Base-by-base conservation (phyloP, 1,284 basidiomycete genomes). In the Tylopilus sp. region DNA sequence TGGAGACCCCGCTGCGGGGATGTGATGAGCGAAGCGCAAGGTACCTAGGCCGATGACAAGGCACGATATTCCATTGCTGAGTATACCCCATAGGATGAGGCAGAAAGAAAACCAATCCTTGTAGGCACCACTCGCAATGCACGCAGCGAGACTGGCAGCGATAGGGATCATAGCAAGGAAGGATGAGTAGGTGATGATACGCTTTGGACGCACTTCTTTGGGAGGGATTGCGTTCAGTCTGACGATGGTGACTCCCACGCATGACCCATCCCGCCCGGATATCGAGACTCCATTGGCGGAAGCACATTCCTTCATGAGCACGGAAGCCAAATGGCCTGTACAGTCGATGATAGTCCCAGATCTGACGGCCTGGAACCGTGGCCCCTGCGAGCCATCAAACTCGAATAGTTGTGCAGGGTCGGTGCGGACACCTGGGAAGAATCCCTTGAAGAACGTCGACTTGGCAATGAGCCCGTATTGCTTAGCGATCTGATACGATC, bases 71-170 rank as follows among this genome's bases (percentile, higher is more conserved):
- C 65, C 65, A 35, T 54, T 60, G 36, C 58, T 54, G 16, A 66
- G 12, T 10, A 66, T 64, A 25, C 64, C 64, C 37, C 58, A 53
- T 3, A 67, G 45, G n/a, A 68, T 66, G 54, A 66, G 52, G 9
- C 44, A 46, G 40, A 57, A 64, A 9, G 54, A 45, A 41, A 48
- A 58, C 64, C 64, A 66, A 38, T 66, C 64, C 2, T 18, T n/a
- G n/a, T n/a, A n/a, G n/a, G n/a, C n/a, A n/a, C 52, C 63, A 15
- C 65, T 55, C 1, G 49, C 46, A 15, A 26, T 13, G n/a, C 37
- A 39, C 3, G 37, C 12, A 4, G 23, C 8, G 13, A 16, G 6
- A 26, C 37, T 39, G 37, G 6, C 9, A n/a, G 23, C 23, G n/a
- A 39, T 39, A 15, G 37, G 23, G 6, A 39, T 26, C 9, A 26